Evolutionary conservation across 805 yeast species (phyloP), one percentile per base, ranked within the genome.

Genomic region (Sungouiozyma ichnusensis): DNA sequence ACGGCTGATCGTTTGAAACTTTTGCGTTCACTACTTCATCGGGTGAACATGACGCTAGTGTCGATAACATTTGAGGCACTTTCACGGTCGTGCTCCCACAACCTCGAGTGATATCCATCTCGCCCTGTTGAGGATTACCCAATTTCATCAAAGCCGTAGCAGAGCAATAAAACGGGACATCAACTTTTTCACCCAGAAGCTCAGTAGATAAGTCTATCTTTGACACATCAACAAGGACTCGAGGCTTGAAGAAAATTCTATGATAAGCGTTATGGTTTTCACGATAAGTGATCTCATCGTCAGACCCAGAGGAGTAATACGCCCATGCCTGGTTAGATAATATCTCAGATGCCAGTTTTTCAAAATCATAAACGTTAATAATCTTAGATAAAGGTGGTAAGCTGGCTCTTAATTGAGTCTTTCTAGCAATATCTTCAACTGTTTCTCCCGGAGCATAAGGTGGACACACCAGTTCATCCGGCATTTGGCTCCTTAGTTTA

Each of bases 61-160:
- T 88, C 4, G 96, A 88, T 44, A 88, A 80, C 97, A 88, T 88
- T 63, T 88, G 97, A 7, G 62, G 58, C 11, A 59, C 54, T 43
- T 82, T 77, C 27, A 79, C 68, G 36, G 68, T 76, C 43, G 83
- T 81, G 43, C 72, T 69, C 34, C 77, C 85, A 20, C 94, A 83
- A n/a, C 86, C 86, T 54, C 81, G 69, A 1, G 97, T 86, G 48
- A 90, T 73, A 15, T 81, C 86, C 45, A 77, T 75, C 62, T 90
- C 97, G 44, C 97, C 97, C 34, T 85, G 96, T 17, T 44, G 35
- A 2, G 86, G 86, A 55, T 88, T 92, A 3, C 97, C 97, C 50
- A 90, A 71, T 55, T 80, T 82, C 32, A 94, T 96, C 47, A 87
- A 69, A 0, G 97, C 97, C 4, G 97, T 85, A 2, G 97, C 97